phyloP scores from a whole-genome alignment of 1,139 yeast species.

The Nakaseomyces uthaithaninus region DNA sequence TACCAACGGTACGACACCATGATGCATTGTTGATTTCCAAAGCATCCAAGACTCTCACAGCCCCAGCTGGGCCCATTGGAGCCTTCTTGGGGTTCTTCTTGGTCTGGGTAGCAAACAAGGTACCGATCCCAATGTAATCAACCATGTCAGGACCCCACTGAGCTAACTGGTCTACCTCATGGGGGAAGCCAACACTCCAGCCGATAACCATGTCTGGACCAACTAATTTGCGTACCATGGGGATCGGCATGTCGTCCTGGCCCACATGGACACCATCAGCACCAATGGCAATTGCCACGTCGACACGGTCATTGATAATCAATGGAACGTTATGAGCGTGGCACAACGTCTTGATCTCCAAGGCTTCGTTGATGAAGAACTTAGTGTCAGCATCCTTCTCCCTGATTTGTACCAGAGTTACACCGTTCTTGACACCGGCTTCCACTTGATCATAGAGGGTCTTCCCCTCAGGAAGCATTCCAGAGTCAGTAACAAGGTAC shows the following conservation, averaged over 20 bases:
- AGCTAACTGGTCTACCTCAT: conserved; percentile 53
- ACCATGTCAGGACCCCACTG: conserved; percentile 42
- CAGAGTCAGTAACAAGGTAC: conserved; percentile 76
- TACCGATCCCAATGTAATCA: conserved; percentile 85
- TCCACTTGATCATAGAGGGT: conserved; percentile 55
- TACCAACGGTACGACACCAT: conserved; percentile 56
- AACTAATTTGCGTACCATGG: conserved; percentile 49
- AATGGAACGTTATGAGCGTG: conserved; percentile 56
- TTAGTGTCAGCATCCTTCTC: conserved; percentile 69
- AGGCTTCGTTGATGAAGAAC: conserved; percentile 58
- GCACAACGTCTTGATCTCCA: conserved; percentile 54
- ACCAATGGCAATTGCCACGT: conserved; percentile 80
- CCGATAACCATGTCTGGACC: conserved; percentile 77
- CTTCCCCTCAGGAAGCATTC: conserved; percentile 58
- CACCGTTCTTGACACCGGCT: conserved; percentile 61
- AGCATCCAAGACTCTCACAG: conserved; percentile 45
- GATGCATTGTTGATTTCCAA: conserved; percentile 36
- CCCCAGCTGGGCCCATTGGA: conserved; percentile 63
- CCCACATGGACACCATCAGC: conserved; percentile 96
- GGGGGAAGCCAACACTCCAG: conserved; percentile 55
- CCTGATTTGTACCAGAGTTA: conserved; percentile 72
- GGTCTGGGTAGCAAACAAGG: conserved; percentile 67
- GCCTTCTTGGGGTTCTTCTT: conserved; percentile 49
- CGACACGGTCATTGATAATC: conserved; percentile 80
- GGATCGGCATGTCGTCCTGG: conserved; percentile 79